Base-by-base conservation (phyloP, 306 rosid genomes). In the Canavalia ensiformis region DNA sequence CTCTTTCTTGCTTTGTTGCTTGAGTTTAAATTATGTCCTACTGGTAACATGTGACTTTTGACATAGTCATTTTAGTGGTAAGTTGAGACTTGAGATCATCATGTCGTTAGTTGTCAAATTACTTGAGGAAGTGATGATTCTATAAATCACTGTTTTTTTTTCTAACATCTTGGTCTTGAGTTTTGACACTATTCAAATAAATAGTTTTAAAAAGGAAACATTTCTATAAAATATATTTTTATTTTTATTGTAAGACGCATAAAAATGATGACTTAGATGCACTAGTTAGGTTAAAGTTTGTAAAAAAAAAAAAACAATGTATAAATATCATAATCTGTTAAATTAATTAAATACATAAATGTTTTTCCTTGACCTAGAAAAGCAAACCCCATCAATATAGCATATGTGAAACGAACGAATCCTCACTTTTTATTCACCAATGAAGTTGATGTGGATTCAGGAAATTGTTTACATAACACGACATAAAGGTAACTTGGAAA, bases 371-470 rank as follows among this genome's bases (percentile, higher is more conserved):
- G 80, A 56, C 84, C 77, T 47, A 51, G 28, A 52, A 78, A 78
- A 78, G 72, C 60, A 51, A 58, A 70, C 55, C 45, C 47, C 49
- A 69, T 80, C 63, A 11, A 59, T 6, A 67, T 81, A 56, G 6
- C 66, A 18, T 0, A 18, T 10, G 66, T 49, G 76, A 78, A 78
- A 68, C 34, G 6, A 75, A 68, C 10, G 25, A 10, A 56, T 78
- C 75, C 52, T 78, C 72, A 56, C 84, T 84, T 79, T 84, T 74
- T 55, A 25, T 70, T 81, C 73, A 59, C 82, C 82, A 82, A 76
- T 59, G 59, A 65, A 37, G 34, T 68, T 45, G 59, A 68, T 58
- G 31, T 49, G 45, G 72, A 34, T 54, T 64, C 70, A 25, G 18
- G 54, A 81, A 56, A 57, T 70, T 79, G 13, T 47, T 75, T 49